phyloP scores from a whole-genome alignment of 2,329 filamentous ascomycete genomes.

The Colletotrichum tamarilloi region DNA sequence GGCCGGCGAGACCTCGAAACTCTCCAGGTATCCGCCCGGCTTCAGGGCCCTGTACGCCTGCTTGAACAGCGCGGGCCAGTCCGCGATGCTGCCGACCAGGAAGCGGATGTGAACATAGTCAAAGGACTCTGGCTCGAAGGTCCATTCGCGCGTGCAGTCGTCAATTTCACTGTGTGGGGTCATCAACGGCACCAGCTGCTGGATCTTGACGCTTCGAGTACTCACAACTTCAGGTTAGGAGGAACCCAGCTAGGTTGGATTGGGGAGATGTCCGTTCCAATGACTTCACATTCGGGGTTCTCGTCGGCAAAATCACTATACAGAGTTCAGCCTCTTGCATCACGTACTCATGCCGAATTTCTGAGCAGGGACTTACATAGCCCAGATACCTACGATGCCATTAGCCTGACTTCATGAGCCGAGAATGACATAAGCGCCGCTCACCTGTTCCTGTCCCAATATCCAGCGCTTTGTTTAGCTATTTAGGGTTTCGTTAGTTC shows the following conservation, averaged over 20 bases:
- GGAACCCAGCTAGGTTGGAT: slow-evolving; percentile 68
- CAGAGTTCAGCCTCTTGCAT: background rate
- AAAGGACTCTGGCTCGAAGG: slow-evolving; percentile 56
- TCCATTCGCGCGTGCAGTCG: slow-evolving; percentile 65
- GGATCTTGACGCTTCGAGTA: background rate
- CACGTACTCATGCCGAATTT: background rate
- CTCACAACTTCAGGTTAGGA: slow-evolving; percentile 60
- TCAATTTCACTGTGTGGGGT: slow-evolving; percentile 59
- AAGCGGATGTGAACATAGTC: slow-evolving; percentile 70
- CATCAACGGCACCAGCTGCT: slow-evolving; percentile 51
- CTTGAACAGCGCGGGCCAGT: slow-evolving; percentile 62
- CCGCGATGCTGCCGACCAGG: slow-evolving; percentile 62
- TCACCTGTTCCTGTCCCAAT: slow-evolving; percentile 60
- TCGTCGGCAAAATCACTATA: slow-evolving; percentile 59
- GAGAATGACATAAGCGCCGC: background rate
- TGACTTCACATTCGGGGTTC: slow-evolving; percentile 56
- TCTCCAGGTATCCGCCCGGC: slow-evolving; percentile 56
- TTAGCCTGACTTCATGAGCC: background rate
- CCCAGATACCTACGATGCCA: slow-evolving; percentile 25
- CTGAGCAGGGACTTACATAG: slow-evolving; percentile 8
- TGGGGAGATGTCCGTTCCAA: slow-evolving; percentile 67
- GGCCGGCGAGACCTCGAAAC: slow-evolving; percentile 49
- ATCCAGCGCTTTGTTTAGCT: slow-evolving; percentile 50
- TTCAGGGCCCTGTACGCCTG: slow-evolving; percentile 61
- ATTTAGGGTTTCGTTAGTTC: background rate